phyloP scores from a whole-genome alignment of 208 protist species.

The Leishmania aethiopica region DNA sequence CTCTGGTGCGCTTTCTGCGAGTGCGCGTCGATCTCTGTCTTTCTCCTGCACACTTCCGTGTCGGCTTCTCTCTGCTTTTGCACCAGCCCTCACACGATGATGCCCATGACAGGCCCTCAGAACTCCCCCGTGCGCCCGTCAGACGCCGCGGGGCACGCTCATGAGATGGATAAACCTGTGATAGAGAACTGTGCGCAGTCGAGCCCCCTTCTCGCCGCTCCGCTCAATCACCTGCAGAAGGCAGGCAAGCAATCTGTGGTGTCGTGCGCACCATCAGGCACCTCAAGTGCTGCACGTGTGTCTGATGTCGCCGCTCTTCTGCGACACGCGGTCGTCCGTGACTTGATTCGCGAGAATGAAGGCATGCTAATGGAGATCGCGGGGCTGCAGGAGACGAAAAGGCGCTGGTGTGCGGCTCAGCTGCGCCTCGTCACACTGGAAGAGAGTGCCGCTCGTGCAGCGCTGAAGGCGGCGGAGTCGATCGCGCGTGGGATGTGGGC shows the following conservation, averaged over 20 bases:
- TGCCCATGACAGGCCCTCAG: background rate
- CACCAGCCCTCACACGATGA: background rate
- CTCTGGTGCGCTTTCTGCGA: background rate
- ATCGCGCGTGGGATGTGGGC: slow-evolving; percentile 12
- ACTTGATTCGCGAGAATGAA: slow-evolving; percentile 61
- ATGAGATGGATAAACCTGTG: background rate
- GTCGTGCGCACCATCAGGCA: background rate
- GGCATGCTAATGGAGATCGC: slow-evolving; percentile 43
- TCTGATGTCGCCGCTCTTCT: background rate
- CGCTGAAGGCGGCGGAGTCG: slow-evolving; percentile 25
- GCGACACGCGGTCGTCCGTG: slow-evolving; percentile 41
- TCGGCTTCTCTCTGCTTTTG: background rate
- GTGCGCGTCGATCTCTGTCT: background rate
- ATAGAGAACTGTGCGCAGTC: background rate
- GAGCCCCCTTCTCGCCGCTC: background rate
- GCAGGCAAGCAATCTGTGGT: background rate
- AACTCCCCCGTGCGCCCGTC: background rate
- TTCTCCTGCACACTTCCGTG: background rate
- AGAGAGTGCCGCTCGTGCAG: slow-evolving; percentile 17
- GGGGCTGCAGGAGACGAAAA: slow-evolving; percentile 19
- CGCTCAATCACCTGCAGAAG: background rate
- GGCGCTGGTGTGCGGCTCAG: background rate
- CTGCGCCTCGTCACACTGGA: background rate
- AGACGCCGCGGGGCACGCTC: background rate
- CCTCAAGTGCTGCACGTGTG: background rate